phyloP scores from a whole-genome alignment of 164 flowering plant species.

The Annona cherimola region DNA sequence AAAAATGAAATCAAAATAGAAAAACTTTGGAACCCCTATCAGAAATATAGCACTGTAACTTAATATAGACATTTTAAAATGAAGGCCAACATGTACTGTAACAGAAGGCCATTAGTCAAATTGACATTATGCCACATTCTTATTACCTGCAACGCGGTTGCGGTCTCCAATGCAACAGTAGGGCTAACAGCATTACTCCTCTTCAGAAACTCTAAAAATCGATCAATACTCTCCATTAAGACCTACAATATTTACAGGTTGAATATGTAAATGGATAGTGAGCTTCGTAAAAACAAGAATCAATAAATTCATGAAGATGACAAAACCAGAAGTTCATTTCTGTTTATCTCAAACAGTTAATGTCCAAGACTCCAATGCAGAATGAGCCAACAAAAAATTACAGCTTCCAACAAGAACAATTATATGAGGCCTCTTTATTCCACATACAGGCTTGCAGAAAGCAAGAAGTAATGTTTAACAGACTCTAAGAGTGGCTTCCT shows the following conservation, averaged over 20 bases:
- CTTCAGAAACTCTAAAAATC: conserved; percentile 69
- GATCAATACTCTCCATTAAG: conserved; percentile 74
- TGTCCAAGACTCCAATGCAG: no score
- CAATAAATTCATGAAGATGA: not conserved
- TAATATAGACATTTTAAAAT: not conserved
- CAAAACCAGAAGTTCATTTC: not conserved
- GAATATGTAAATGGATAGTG: not conserved
- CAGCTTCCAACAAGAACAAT: no score
- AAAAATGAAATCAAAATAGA: not conserved
- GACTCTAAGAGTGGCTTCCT: no score
- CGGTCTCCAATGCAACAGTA: conserved; percentile 88
- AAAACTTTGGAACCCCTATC: not conserved
- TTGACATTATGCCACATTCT: conserved; percentile 3
- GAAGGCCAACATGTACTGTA: not conserved
- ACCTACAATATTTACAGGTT: conserved; percentile 46
- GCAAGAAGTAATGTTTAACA: no score
- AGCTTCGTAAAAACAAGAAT: conserved; percentile 6
- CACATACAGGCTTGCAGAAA: no score
- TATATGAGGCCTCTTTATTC: no score
- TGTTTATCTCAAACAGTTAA: not conserved
- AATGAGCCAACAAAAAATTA: no score
- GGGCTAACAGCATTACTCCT: conserved; percentile 95
- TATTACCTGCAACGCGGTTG: conserved; percentile 95
- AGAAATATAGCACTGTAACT: not conserved
- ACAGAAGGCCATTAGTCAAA: not conserved